Conservation (phyloP, 2,329 filamentous ascomycete genomes). For the Penicillium sclerotigenum region DNA sequence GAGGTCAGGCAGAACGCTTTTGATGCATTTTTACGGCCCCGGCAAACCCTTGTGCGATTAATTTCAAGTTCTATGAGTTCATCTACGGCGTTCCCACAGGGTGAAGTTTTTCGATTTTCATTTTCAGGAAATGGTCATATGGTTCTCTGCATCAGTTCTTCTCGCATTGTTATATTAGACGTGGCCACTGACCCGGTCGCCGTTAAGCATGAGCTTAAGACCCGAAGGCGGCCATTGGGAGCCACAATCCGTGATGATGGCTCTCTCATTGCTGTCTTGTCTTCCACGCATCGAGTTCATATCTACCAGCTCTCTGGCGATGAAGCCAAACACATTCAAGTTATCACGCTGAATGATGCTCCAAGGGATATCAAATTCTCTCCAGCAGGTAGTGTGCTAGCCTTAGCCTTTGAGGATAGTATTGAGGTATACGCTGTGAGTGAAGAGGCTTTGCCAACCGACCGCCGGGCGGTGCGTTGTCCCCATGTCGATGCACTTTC, state of each 20-base stretch:
- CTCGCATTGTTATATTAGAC: slow-evolving; percentile 76
- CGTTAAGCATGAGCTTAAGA: slow-evolving; percentile 75
- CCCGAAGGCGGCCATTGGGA: slow-evolving; percentile 69
- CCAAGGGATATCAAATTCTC: slow-evolving; percentile 77
- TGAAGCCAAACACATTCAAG: slow-evolving; percentile 68
- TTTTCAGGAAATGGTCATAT: slow-evolving; percentile 72
- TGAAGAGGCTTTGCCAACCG: slow-evolving; percentile 60
- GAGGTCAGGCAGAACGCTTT: slow-evolving; percentile 76
- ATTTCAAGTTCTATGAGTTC: slow-evolving; percentile 82
- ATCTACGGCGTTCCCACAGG: slow-evolving; percentile 72
- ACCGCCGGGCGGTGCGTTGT: slow-evolving; percentile 74
- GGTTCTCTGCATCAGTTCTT: slow-evolving; percentile 79
- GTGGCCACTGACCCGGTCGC: slow-evolving; percentile 57
- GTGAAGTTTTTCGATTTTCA: slow-evolving; percentile 81
- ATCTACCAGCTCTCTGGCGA: slow-evolving; percentile 68
- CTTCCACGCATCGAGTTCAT: slow-evolving; percentile 78
- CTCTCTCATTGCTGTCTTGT: slow-evolving; percentile 71
- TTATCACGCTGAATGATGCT: slow-evolving; percentile 72
- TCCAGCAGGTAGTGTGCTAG: slow-evolving; percentile 75
- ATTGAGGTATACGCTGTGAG: slow-evolving; percentile 80
- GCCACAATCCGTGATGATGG: slow-evolving; percentile 78
- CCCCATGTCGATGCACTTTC: slow-evolving; percentile 69
- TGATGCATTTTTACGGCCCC: slow-evolving; percentile 69
- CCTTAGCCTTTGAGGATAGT: slow-evolving; percentile 81
- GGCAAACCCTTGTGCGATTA: slow-evolving; percentile 69